Evolutionary conservation across 768 basidiomycete genomes (phyloP), one percentile per base, ranked within the genome.

Genomic region (Tulasnella sp.): DNA sequence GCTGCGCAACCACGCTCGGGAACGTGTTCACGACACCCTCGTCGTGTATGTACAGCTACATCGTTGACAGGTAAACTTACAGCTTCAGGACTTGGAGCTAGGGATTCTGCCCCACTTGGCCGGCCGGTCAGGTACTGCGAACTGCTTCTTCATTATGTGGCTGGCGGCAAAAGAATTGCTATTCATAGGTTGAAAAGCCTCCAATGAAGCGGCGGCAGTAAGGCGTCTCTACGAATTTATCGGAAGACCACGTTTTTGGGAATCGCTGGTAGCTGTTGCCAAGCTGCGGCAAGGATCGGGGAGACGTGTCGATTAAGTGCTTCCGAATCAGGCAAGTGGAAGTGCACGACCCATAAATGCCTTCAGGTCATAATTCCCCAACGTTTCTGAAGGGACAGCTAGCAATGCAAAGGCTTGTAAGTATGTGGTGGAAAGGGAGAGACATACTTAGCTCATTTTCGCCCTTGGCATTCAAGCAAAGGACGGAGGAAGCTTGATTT

Each of bases 81-180:
- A n/a, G n/a, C n/a, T n/a, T n/a, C n/a, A n/a, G n/a, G 42, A 24
- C 24, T 24, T 18, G 9, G 3, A 54, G 50, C 50, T 54, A 14
- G 50, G 50, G 54, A 12, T 54, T 9, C 24, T 54, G 54, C 54
- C 16, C 48, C 48, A 5, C 22, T 18, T 11, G 24, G 0, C 54
- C 54, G 24, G n/a, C 54, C 54, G 54, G 24, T n/a, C 54, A 54
- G 54, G 54, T 22, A 54, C 54, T 54, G 54, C 22, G 54, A 54
- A n/a, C 11, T 54, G 54, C 54, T 54, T 54, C 54, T 54, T 54
- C 54, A 54, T 54, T 54, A 54, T 54, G 54, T 54, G 54, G 54
- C 54, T 54, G 54, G 54, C 54, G 54, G 24, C 54, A n/a, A 54
- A n/a, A 18, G 46, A 46, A 18, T 50, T 50, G 11, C 48, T 22